Percentiles rank a stretch among this genome's conserved stretches.
Evolutionary conservation across 371 early-diverging fungal species (phyloP).

Genomic region (Rhizomucor pusillus): DNA sequence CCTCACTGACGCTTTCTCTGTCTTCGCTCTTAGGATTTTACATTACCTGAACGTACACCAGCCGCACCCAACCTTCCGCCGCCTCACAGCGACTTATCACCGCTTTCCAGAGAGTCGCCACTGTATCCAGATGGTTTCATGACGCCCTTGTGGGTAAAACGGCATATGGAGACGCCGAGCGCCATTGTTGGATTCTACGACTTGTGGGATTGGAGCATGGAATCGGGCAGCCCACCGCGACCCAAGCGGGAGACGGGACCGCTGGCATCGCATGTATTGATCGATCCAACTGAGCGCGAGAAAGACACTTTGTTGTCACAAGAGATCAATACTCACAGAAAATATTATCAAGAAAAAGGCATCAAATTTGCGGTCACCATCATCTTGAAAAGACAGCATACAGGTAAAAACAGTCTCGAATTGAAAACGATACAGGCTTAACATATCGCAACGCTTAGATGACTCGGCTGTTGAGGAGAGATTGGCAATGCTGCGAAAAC

Average conservation of each 20-base stretch:
- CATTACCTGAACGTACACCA: constrained; percentile 33
- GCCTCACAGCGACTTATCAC: constrained; percentile 63
- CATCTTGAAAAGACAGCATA: constrained; percentile 52
- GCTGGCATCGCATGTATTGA: constrained; percentile 44
- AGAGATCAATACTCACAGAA: constrained; percentile 64
- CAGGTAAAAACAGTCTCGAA: constrained; percentile 35
- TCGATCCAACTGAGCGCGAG: constrained; percentile 57
- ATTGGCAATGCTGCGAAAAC: constrained; percentile 55
- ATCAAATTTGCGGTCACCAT: constrained; percentile 75
- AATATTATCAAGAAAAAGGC: constrained; percentile 62
- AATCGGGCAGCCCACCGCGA: constrained; percentile 21
- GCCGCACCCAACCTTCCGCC: constrained; percentile 33
- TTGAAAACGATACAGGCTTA: no score
- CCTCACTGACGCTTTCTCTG: neutral
- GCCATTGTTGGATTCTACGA: constrained; percentile 72
- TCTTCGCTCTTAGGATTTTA: constrained; percentile 35
- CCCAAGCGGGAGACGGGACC: constrained; percentile 54
- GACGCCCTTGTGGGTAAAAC: constrained; percentile 66
- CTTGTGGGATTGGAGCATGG: constrained; percentile 52
- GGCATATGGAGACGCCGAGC: constrained; percentile 65
- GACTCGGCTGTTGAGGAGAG: constrained; percentile 69
- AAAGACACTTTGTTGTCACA: constrained; percentile 57
- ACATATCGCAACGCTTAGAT: constrained; percentile 41
- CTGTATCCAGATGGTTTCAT: constrained; percentile 84
- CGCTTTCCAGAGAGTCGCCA: constrained; percentile 65